A percentile compares a stretch with the other conserved stretches of the same genome.
phyloP scores from a whole-genome alignment of 192 early-diverging fungal species.

The Tieghemiomyces parasiticus region DNA sequence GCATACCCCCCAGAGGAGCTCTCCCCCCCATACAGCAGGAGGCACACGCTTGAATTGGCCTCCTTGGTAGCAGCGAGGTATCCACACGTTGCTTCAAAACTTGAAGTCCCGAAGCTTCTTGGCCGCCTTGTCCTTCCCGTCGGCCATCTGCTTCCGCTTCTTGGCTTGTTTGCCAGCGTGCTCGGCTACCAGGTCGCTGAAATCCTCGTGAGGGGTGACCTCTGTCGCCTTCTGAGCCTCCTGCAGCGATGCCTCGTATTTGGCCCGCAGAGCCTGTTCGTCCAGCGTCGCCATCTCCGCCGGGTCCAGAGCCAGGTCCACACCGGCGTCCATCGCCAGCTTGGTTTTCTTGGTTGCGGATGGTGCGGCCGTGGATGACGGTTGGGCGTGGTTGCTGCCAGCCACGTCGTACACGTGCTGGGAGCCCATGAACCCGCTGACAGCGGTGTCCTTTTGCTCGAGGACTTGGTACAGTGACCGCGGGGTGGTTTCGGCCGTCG shows the following conservation, averaged over 20 bases:
- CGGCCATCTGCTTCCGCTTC: constrained; percentile 49
- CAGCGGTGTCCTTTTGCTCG: constrained; percentile 46
- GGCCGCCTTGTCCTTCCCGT: constrained; percentile 23
- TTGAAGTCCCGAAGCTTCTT: constrained; percentile 32
- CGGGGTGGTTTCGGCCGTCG: constrained; percentile 19
- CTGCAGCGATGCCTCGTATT: constrained; percentile 58
- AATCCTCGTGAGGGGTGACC: constrained; percentile 44
- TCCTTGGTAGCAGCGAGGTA: no score
- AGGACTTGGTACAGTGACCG: constrained; percentile 78
- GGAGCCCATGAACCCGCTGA: constrained; percentile 87
- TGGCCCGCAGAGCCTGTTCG: constrained; percentile 53
- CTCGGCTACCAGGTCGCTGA: constrained; percentile 80
- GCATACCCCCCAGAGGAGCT: no score
- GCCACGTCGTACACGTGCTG: constrained; percentile 78
- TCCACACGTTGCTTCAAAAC: constrained; percentile 14
- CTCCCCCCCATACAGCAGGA: no score
- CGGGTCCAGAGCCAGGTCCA: constrained; percentile 81
- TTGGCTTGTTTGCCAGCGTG: constrained; percentile 52
- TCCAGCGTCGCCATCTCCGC: constrained; percentile 74
- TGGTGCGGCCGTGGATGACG: no score
- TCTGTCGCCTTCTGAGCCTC: constrained; percentile 18
- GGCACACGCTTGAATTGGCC: no score
- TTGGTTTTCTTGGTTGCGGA: constrained; percentile 41
- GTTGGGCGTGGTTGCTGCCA: constrained; percentile 16
- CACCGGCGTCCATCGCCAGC: constrained; percentile 18